A percentile compares a stretch with the other conserved stretches of the same genome.
Evolutionary conservation across 192 early-diverging fungal species (phyloP).

Genomic region (Rhizophagus prolifer): DNA sequence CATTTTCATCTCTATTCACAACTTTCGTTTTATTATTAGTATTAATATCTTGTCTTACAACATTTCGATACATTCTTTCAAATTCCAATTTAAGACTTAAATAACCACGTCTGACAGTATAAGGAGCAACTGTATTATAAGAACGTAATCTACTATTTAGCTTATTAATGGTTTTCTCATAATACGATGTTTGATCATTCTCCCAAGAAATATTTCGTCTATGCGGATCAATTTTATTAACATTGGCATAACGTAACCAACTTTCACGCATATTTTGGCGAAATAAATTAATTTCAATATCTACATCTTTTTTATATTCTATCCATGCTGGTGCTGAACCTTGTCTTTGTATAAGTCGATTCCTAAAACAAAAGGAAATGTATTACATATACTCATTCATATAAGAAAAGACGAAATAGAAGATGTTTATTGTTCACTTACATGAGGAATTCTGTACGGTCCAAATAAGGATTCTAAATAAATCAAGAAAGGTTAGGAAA

Average conservation of each 20-base stretch:
- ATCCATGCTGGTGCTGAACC: slow-evolving; percentile 37
- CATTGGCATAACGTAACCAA: neutral
- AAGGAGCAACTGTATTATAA: slow-evolving; percentile 37
- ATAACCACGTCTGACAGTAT: slow-evolving; percentile 24
- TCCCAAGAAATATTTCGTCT: slow-evolving; percentile 4
- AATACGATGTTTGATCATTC: slow-evolving; percentile 13
- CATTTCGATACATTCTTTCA: neutral
- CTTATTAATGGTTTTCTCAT: slow-evolving; percentile 9
- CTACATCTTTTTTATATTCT: slow-evolving; percentile 30
- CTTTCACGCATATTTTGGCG: slow-evolving; percentile 13
- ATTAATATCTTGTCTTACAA: neutral
- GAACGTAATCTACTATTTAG: slow-evolving; percentile 31
- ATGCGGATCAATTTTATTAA: neutral
- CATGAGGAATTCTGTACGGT: slow-evolving; percentile 34
- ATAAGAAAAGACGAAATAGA: neutral
- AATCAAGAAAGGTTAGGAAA: neutral
- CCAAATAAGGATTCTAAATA: slow-evolving; percentile 31
- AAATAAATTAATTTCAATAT: slow-evolving; percentile 22
- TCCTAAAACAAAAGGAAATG: slow-evolving; percentile 22
- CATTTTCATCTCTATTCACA: neutral
- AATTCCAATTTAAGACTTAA: slow-evolving; percentile 24
- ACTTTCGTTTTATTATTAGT: neutral
- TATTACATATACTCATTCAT: neutral
- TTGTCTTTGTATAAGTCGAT: slow-evolving; percentile 33
- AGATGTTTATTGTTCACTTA: neutral